These are phyloP conservation scores for Calonectria hawksworthii DNA, from an alignment of 2,329 filamentous ascomycete species.

Conservation along the genomic window DNA sequence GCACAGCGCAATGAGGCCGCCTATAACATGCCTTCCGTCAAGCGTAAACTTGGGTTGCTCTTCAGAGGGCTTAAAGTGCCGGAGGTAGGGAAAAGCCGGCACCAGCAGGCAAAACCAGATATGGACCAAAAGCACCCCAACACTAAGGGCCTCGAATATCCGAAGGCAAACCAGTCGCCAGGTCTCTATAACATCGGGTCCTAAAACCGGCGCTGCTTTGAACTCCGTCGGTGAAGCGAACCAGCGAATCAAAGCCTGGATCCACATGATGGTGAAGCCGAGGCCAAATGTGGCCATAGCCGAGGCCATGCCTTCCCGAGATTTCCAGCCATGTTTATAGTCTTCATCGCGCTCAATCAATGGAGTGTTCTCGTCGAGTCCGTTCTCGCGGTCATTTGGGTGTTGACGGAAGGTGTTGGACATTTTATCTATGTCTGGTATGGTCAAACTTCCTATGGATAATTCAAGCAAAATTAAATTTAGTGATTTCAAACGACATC, in stretches of 20 bases:
- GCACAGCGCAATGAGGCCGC: conserved; percentile 6
- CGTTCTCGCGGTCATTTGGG: background rate
- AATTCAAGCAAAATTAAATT: background rate
- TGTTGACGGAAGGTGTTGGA: background rate
- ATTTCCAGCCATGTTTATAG: background rate
- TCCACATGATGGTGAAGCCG: conserved; percentile 17
- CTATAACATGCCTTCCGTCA: conserved; percentile 1
- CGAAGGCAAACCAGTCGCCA: background rate
- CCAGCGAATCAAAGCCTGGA: conserved; percentile 10
- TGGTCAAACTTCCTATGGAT: background rate
- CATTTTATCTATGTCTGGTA: background rate
- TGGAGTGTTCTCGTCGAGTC: background rate
- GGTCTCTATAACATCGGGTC: conserved; percentile 4
- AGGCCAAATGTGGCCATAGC: conserved; percentile 14
- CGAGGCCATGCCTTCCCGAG: conserved; percentile 10
- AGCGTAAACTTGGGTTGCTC: conserved; percentile 3
- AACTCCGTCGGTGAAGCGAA: conserved; percentile 9
- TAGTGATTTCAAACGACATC: background rate
- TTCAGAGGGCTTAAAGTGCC: background rate
- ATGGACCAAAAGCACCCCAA: conserved; percentile 3
- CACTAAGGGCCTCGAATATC: conserved; percentile 8
- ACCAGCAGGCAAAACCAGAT: conserved; percentile 12
- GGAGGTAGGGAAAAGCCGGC: conserved; percentile 1
- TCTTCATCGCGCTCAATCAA: background rate
- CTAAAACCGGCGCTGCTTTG: background rate